Conservation (phyloP, 2,329 filamentous ascomycete species). For the Fulvia fulva region DNA sequence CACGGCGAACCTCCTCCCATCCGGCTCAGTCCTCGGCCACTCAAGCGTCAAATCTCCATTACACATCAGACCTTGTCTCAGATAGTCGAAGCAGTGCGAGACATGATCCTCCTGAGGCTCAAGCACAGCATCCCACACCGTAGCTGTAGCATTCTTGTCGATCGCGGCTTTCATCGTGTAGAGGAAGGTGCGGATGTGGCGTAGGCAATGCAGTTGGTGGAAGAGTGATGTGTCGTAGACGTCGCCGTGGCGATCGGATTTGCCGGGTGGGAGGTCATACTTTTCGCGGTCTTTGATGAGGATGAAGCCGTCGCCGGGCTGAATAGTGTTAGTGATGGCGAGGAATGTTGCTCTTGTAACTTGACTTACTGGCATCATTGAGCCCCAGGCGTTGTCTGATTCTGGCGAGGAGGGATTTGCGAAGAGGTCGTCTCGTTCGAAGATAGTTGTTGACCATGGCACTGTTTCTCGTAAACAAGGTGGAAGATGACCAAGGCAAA, state of each 20-base stretch:
- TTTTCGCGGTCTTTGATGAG: slow-evolving; percentile 23
- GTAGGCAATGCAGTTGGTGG: slow-evolving; percentile 36
- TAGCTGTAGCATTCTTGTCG: slow-evolving; percentile 13
- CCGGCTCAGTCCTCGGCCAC: slow-evolving; percentile 30
- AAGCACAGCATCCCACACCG: slow-evolving; percentile 21
- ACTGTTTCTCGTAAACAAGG: background rate
- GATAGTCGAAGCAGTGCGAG: slow-evolving; percentile 29
- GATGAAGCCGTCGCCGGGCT: slow-evolving; percentile 34
- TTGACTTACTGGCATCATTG: slow-evolving; percentile 22
- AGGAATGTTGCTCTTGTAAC: background rate
- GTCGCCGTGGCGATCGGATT: slow-evolving; percentile 23
- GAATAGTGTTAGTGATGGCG: background rate
- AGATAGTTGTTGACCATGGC: slow-evolving; percentile 15
- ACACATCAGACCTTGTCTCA: slow-evolving; percentile 29
- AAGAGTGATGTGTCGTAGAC: slow-evolving; percentile 36
- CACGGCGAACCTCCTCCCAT: slow-evolving; percentile 31
- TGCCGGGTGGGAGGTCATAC: slow-evolving; percentile 28
- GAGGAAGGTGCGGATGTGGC: slow-evolving; percentile 52
- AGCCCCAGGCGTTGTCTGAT: slow-evolving; percentile 29
- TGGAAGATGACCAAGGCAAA: background rate
- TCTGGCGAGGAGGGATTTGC: slow-evolving; percentile 21
- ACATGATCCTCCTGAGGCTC: slow-evolving; percentile 27
- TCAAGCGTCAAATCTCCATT: slow-evolving; percentile 28
- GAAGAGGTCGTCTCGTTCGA: slow-evolving; percentile 26
- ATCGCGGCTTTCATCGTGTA: slow-evolving; percentile 90